Evolutionary conservation across 441 rosid species (phyloP).

Genomic region (Arabidopsis hybrid): DNA sequence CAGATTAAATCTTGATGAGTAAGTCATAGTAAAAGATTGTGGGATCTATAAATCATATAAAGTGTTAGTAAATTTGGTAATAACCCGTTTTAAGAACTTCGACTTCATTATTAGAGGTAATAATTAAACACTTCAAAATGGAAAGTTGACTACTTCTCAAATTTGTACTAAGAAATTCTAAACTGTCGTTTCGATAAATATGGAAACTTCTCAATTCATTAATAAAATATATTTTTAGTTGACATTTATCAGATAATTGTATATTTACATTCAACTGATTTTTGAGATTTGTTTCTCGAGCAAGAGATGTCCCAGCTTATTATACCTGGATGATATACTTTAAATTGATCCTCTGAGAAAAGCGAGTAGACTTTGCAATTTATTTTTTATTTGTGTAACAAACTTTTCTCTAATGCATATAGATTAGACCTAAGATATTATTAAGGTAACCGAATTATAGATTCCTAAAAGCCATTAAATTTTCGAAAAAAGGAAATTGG

Average conservation of each 20-base stretch:
- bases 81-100: not conserved
- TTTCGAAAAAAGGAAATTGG: not conserved
- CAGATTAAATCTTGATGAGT: constrained; percentile 31
- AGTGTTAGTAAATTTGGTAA: constrained; percentile 9
- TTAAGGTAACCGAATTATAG: constrained; percentile 17
- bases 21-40: constrained; percentile 3
- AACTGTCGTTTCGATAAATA: not conserved
- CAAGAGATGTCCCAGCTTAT: constrained; percentile 15
- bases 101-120: not conserved
- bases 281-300: not conserved
- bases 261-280: not conserved
- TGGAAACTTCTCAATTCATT: not conserved
- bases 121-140: constrained; percentile 7
- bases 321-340: constrained; percentile 15
- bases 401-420: no score
- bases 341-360: not conserved
- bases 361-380: not conserved
- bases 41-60: not conserved
- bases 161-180: not conserved
- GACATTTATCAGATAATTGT: not conserved
- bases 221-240: not conserved
- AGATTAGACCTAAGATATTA: no score
- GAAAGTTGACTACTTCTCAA: constrained; percentile 2
- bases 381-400: no score
- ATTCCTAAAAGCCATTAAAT: constrained; percentile 9